Percentiles rank a stretch among this genome's conserved stretches.
These are phyloP conservation scores for Mortierella sp. DNA, from an alignment of 371 early-diverging fungal species.

Conservation along the genomic window DNA sequence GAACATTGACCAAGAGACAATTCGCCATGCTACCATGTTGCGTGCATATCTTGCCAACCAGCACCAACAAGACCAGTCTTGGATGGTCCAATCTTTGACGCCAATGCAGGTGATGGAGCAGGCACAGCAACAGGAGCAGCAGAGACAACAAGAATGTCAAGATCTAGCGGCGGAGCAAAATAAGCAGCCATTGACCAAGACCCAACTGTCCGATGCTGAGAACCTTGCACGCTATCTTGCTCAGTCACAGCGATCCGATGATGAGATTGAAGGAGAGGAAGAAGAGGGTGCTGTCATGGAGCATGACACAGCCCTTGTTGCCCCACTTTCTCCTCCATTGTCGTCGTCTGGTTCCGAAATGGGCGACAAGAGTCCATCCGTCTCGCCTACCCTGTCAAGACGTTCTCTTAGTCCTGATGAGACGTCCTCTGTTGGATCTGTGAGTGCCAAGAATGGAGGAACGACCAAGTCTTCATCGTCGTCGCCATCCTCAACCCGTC, in stretches of 20 bases:
- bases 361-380: constrained; percentile 27
- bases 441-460: background rate
- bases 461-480: constrained; percentile 26
- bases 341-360: constrained; percentile 9
- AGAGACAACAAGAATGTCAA: constrained; percentile 7
- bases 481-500: constrained; percentile 55
- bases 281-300: constrained; percentile 26
- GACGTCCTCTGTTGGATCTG: background rate
- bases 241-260: constrained; percentile 15
- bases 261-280: too few species aligned
- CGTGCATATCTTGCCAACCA: constrained; percentile 41
- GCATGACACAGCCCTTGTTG: constrained; percentile 17
- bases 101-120: constrained; percentile 6
- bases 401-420: constrained; percentile 36
- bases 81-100: constrained; percentile 3
- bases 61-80: constrained; percentile 18
- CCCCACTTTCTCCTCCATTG: constrained; percentile 24
- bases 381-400: constrained; percentile 31
- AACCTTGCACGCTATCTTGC: constrained; percentile 45
- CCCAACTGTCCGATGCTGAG: constrained; percentile 34
- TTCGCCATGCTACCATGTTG: constrained; percentile 42
- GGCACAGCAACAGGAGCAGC: constrained; percentile 11
- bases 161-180: background rate
- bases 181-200: constrained; percentile 8
- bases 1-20: constrained; percentile 15